Base-by-base conservation (phyloP, 208 protist species). In the Acanthamoeba divionensis region DNA sequence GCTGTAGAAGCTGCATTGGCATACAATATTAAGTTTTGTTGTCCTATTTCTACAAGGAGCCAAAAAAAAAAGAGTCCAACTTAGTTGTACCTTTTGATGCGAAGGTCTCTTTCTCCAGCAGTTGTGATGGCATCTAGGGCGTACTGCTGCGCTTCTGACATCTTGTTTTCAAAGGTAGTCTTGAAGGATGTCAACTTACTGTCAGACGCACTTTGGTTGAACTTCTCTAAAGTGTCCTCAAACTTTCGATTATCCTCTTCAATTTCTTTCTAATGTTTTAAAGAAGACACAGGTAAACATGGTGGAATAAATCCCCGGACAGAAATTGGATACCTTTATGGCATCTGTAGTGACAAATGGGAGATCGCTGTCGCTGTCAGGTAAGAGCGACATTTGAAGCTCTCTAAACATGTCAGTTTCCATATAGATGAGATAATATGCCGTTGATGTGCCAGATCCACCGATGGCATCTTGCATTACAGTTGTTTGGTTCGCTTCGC, bases 161-260 rank as follows among this genome's bases (percentile, higher is more conserved):
- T n/a, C 73, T 83, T 85, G 75, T 85, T 85, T 55, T 65, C 75
- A 44, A 52, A 57, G 29, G 75, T 85, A 55, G 38, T 85, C 50
- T 65, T 57, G 75, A 85, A 85, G 36, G 26, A 33, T 48, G 75
- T 65, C 75, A 85, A 48, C 75, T 85, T 85, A 36, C 65, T 55
- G 5, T 57, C 45, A 4, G 75, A 65, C 54, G 50, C 45, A 4
- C 75, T 85, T 55, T 45, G 60, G 75, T 85, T 85, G 31, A 29
- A 85, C 75, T 85, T 85, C 54, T 85, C 75, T 55, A 85, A 2
- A 48, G 50, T 85, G 31, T 85, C 75, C 75, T 66, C 24, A 31
- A 85, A 85, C 54, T 85, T 85, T 29, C 29, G 38, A 21, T 85
- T 85, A 31, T 85, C 75, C 10, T 31, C 75, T 55, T 85, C 75